Evolutionary conservation across 805 yeast species (phyloP).

Genomic region (Lipomyces spencermartinsiae): DNA sequence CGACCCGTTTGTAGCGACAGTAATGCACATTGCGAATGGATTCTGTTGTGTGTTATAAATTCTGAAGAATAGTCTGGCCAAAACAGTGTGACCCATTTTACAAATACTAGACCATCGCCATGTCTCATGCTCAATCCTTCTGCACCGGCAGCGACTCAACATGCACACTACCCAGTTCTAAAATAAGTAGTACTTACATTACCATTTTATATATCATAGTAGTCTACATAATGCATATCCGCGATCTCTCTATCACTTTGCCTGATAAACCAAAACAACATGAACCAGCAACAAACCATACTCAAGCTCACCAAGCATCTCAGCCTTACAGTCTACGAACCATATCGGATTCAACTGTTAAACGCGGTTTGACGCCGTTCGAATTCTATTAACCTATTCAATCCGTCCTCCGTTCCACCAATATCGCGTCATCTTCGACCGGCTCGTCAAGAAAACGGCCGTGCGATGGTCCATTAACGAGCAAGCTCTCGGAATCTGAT

Average conservation of each 20-base stretch:
- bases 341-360: background rate
- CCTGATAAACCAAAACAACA: background rate
- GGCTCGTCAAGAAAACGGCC: constrained; percentile 30
- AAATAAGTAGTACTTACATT: background rate
- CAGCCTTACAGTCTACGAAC: background rate
- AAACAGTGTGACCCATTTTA: too few relatives aligned
- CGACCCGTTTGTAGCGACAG: background rate
- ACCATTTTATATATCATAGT: background rate
- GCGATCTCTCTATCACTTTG: background rate
- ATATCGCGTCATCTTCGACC: constrained; percentile 23
- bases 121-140: too few relatives aligned
- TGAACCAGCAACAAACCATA: background rate
- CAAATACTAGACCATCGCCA: too few relatives aligned
- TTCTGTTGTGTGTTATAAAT: background rate
- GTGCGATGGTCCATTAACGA: background rate
- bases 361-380: background rate
- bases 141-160: background rate
- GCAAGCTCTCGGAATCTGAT: background rate
- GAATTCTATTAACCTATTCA: background rate
- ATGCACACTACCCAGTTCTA: background rate
- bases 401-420: constrained; percentile 19
- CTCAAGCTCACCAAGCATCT: background rate
- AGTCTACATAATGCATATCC: background rate
- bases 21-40: background rate
- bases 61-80: background rate